Percentiles rank a stretch among this genome's conserved stretches.
Evolutionary conservation across 140 eudicot genomes (phyloP).

Genomic region (Anethum foeniculum): DNA sequence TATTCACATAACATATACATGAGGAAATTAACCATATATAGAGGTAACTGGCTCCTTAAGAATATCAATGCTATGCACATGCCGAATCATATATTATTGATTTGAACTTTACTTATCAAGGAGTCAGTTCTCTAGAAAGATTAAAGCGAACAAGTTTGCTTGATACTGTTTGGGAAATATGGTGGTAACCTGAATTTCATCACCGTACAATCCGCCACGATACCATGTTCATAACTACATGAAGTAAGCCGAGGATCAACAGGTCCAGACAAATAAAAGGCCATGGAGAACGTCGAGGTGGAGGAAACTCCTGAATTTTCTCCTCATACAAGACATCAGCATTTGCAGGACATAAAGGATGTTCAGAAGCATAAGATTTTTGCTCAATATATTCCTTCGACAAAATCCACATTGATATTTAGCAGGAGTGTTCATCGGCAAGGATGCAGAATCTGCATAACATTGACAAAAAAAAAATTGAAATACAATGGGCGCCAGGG

Average conservation of each 20-base stretch:
- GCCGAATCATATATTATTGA: too few relatives aligned
- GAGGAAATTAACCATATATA: too few relatives aligned
- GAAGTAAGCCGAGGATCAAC: constrained; percentile 12
- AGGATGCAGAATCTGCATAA: constrained; percentile 58
- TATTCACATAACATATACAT: too few relatives aligned
- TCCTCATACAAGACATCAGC: background rate
- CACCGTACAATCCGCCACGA: constrained; percentile 4
- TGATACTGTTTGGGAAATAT: too few relatives aligned
- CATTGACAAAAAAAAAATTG: background rate
- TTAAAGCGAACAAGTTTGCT: too few relatives aligned
- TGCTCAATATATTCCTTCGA: constrained; percentile 32
- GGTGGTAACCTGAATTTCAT: constrained; percentile 1
- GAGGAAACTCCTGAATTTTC: background rate
- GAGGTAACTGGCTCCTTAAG: too few relatives aligned
- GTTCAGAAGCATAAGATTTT: constrained; percentile 62
- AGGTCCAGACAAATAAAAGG: constrained; percentile 10
- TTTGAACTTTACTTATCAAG: too few relatives aligned
- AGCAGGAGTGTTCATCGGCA: constrained; percentile 46
- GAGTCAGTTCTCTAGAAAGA: too few relatives aligned
- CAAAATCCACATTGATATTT: constrained; percentile 81
- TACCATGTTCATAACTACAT: background rate
- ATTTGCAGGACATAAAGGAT: constrained; percentile 14
- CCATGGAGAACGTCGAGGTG: constrained; percentile 9
- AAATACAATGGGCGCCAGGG: background rate
- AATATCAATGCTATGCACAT: too few relatives aligned